Evolutionary conservation across 108 stramenopile species (phyloP), one percentile per base, ranked within the genome.

Genomic region (Parietichytrium sp.): DNA sequence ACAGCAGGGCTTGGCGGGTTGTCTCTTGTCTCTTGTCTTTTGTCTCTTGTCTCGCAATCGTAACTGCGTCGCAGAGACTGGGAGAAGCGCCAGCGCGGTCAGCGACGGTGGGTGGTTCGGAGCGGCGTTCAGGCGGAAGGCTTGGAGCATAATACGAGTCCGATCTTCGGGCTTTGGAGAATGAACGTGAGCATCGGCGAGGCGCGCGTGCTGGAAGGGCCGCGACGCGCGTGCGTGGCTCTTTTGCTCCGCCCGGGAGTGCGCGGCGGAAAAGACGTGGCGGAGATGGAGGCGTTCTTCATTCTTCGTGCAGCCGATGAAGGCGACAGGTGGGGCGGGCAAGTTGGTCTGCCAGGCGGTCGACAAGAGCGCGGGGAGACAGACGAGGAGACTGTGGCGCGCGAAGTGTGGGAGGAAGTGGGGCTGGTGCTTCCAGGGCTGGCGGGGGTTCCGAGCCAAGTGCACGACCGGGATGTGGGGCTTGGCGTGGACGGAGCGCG

Each of bases 171-270:
- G n/a, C n/a, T n/a, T n/a, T n/a, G n/a, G n/a, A n/a, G n/a, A n/a
- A n/a, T n/a, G n/a, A n/a, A n/a, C n/a, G n/a, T n/a, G n/a, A n/a
- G n/a, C n/a, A n/a, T 72, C 38, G 61, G 15, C 15, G 13, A 8
- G 38, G 61, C 61, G 8, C 10, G 38, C n/a, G 20, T 27, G 33
- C 33, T 72, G 61, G 16, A 33, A n/a, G 61, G 61, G 8, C 29
- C 38, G 38, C 36, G 45, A 42, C 33, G 61, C 38, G 61, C 61
- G 61, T 72, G 61, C 42, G 61, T 72, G 61, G 61, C 61, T n/a
- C 61, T 72, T 6, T 1, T 72, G 61, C 61, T 72, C 8, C 29
- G 61, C 12, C 38, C 13, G 13, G 33, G 20, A 23, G 42, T 72
- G 38, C 45, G 36, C 20, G 42, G 12, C 33, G 6, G 20, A 13